Base-by-base conservation (phyloP, 495 filamentous ascomycete genomes). In the Schizothecium vesticola region DNA sequence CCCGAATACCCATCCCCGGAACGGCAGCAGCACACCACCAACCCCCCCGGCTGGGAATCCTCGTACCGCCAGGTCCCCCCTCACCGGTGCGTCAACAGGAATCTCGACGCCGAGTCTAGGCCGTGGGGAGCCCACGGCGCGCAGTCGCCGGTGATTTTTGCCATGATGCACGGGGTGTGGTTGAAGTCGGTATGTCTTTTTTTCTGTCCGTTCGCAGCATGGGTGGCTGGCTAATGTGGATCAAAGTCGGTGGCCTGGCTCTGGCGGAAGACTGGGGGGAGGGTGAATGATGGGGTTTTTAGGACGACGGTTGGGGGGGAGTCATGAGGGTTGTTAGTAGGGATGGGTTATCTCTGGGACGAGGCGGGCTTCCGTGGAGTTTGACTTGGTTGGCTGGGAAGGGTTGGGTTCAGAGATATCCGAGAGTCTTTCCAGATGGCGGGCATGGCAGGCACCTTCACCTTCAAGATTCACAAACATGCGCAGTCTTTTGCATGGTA, bases 121-220 rank as follows among this genome's bases (percentile, higher is more conserved):
- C 75, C 80, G 2, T 78, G 78, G n/a, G 82, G 82, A n/a, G 71
- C 64, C 13, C 83, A 80, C 72, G 63, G 33, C 7, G 71, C 74
- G 6, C 84, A 87, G 72, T 73, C 69, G 59, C 77, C 72, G 22
- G 85, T 87, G 64, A 75, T 86, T 60, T 77, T 76, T 59, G 70
- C 81, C 2, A 86, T 88, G 85, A 79, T 87, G 61, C 79, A 81
- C 11, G 85, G 85, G 6, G 81, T 85, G 10, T 78, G 75, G 77
- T 66, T 84, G n/a, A 83, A 86, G 69, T 77, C 81, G 65, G 86
- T 88, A 72, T 70, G 84, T 79, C 56, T 36, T 25, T 22, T 55
- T 19, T 23, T 66, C 22, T 10, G 28, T 10, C 10, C 28, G 9
- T 29, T 29, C 28, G 8, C 28, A 1, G 8, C 8, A 29, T 29